Evolutionary conservation across 805 yeast species (phyloP).

Genomic region (Teunomyces stri): DNA sequence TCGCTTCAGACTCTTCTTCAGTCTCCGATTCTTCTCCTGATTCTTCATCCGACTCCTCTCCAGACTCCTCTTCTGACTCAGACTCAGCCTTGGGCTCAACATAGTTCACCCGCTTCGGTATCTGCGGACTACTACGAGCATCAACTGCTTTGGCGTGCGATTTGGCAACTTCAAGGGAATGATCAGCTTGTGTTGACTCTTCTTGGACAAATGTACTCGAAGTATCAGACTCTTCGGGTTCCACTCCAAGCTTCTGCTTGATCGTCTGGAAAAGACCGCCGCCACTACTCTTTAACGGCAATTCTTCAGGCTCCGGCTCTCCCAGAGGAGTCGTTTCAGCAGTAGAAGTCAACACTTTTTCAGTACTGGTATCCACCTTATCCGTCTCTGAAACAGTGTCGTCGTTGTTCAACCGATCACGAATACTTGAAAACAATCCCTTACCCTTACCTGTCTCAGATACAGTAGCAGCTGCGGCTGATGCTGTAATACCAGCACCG

Average conservation of each 20-base stretch:
- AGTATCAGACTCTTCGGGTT: slow-evolving; percentile 1
- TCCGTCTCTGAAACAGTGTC: slow-evolving; percentile 6
- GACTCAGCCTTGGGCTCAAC: slow-evolving; percentile 12
- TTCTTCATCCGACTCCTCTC: slow-evolving; percentile 21
- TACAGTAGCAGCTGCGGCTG: slow-evolving; percentile 5
- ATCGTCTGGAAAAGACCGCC: slow-evolving; percentile 36
- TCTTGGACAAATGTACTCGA: not conserved
- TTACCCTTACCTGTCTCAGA: slow-evolving; percentile 17
- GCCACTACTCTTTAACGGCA: slow-evolving; percentile 11
- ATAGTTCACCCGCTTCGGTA: slow-evolving; percentile 8
- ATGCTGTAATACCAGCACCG: slow-evolving; percentile 10
- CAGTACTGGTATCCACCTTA: slow-evolving; percentile 18
- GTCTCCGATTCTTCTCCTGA: slow-evolving; percentile 7
- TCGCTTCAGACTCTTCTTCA: slow-evolving; percentile 32
- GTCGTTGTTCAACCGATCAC: slow-evolving; percentile 24
- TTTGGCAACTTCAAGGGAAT: not conserved
- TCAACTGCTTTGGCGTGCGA: slow-evolving; percentile 1
- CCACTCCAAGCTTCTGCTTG: slow-evolving; percentile 17
- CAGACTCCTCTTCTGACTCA: slow-evolving; percentile 19
- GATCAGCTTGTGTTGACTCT: slow-evolving; percentile 1
- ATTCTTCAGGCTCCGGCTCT: slow-evolving; percentile 12
- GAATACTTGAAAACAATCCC: slow-evolving; percentile 35
- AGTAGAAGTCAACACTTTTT: slow-evolving; percentile 18
- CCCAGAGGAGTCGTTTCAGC: slow-evolving; percentile 33
- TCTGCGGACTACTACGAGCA: slow-evolving; percentile 4